Base-by-base conservation (phyloP, 805 yeast species). In the Candida ascalaphidarum region DNA sequence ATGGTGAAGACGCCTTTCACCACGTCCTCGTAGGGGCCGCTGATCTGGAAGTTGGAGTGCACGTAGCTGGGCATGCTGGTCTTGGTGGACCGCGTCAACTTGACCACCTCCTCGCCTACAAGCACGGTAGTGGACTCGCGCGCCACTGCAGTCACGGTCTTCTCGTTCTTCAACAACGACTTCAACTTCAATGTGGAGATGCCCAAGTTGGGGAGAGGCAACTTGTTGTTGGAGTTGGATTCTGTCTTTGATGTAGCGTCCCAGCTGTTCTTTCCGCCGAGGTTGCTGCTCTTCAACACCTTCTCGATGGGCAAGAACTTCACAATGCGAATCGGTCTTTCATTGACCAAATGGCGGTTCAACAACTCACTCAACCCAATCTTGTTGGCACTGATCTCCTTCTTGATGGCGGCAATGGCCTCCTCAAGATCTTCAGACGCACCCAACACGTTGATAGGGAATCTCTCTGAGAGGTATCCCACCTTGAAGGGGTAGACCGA, bases 401-500 rank as follows among this genome's bases (percentile, higher is more conserved):
- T 55, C 37, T 65, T 62, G 38, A 76, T 60, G 14, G 52, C 31
- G 23, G 51, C 57, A 37, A 74, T 51, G 48, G 68, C 74, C 12
- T 58, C 58, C 11, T 36, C 41, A 16, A 58, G 40, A 29, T 63
- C 43, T 16, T 53, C 53, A 21, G 54, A 44, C 14, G 40, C 48
- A 22, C 41, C 36, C 22, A 60, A 46, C 14, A 31, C 27, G 26
- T 69, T 57, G 14, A 78, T 53, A 31, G 88, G 88, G 68, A 78
- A 79, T 22, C 55, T 44, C 14, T 65, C 62, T 11, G 84, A 69
- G 26, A 83, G 59, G 56, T 83, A 80, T 21, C 85, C 67, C 41
- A 88, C 67, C 57, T 85, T 89, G 67, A 89, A 84, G 32, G 98
- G 97, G 55, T 74, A 89, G 19, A 92, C 97, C 16, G 95, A 82